Evolutionary conservation across 73 alveolate genomes (phyloP).

Genomic region (Paramecium primaurelia): DNA sequence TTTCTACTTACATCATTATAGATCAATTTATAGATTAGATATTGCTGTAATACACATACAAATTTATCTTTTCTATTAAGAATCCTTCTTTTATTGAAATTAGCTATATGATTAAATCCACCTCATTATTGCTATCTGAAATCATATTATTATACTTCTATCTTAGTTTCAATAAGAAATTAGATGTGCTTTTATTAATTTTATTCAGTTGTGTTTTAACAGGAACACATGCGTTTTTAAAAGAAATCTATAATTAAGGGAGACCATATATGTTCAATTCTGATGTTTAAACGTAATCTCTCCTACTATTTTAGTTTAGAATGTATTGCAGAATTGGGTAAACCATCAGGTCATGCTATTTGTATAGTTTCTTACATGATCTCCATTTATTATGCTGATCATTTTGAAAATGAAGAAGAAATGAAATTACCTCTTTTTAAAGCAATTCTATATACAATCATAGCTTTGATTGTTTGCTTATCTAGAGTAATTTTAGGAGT

Average conservation of each 20-base stretch:
- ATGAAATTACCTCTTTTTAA: background rate
- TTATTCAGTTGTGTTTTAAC: background rate
- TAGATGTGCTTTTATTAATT: background rate
- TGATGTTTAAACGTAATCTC: background rate
- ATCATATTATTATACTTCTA: background rate
- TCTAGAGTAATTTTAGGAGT: conserved; percentile 21
- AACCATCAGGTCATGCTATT: conserved; percentile 45
- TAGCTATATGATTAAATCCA: background rate
- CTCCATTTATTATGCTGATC: background rate
- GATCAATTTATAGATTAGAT: background rate
- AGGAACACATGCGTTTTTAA: conserved; percentile 7
- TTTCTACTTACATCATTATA: background rate
- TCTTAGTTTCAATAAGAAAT: background rate
- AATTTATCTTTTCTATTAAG: background rate
- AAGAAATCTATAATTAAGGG: background rate
- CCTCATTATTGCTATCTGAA: background rate
- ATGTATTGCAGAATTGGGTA: conserved; percentile 1
- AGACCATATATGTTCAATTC: background rate
- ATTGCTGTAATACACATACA: background rate
- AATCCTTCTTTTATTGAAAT: background rate
- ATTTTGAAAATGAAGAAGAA: background rate
- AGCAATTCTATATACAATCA: background rate
- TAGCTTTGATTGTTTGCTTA: background rate
- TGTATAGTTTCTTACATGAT: background rate
- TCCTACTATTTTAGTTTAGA: background rate